Conservation (phyloP, 1,284 basidiomycete genomes). For the Apiotrichum gracile region DNA sequence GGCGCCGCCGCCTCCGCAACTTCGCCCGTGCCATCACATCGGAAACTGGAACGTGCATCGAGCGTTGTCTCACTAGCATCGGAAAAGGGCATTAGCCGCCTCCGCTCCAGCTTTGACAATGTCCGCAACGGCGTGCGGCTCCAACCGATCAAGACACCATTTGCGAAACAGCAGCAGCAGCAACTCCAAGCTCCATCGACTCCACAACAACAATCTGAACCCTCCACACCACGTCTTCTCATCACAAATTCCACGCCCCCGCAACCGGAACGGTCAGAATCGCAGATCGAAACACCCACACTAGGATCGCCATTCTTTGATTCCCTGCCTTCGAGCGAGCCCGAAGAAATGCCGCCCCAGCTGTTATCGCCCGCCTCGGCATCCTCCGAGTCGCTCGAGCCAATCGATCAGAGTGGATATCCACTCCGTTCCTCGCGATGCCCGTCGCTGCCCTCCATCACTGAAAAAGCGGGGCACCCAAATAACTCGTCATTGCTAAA, state of each 20-base stretch:
- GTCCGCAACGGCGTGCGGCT: neutral
- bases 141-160: neutral
- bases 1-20: neutral
- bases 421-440: conserved; percentile 27
- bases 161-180: neutral
- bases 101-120: conserved; percentile 10
- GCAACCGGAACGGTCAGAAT: too few species aligned
- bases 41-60: conserved; percentile 29
- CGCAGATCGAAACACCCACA: neutral
- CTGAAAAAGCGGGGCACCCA: conserved; percentile 44
- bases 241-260: neutral
- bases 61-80: conserved; percentile 30
- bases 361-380: too few species aligned
- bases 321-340: neutral
- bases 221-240: neutral
- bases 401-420: neutral
- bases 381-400: neutral
- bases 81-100: conserved; percentile 14
- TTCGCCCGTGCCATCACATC: neutral
- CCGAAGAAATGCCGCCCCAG: too few species aligned
- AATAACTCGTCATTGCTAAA: conserved; percentile 28
- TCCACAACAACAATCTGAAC: neutral
- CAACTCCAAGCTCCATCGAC: neutral
- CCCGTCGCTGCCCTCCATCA: conserved; percentile 45
- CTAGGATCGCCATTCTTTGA: neutral